Conservation (phyloP, 345 rosid genomes). For the Excoecaria agallocha region DNA sequence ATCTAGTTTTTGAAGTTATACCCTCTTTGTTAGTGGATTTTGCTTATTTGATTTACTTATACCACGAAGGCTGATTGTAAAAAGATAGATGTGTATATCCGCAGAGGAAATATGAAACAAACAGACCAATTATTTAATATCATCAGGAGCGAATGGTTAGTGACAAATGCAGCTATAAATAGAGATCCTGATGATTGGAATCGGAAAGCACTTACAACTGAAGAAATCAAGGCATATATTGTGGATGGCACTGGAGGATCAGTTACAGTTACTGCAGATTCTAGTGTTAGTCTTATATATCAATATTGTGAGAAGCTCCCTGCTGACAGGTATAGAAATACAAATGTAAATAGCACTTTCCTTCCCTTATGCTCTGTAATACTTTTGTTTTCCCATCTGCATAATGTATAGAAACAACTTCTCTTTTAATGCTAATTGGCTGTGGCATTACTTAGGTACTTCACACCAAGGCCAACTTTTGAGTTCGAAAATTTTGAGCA, state of each 20-base stretch:
- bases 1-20: neutral
- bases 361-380: neutral
- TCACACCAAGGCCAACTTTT: conserved; percentile 47
- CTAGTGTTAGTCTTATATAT: conserved; percentile 47
- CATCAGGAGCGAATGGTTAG: conserved; percentile 56
- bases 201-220: conserved; percentile 30
- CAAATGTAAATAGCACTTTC: conserved; percentile 10
- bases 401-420: conserved; percentile 6
- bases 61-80: neutral
- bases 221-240: conserved; percentile 33
- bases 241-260: conserved; percentile 55
- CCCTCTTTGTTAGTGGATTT: neutral
- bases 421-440: conserved; percentile 8
- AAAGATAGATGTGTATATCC: conserved; percentile 3
- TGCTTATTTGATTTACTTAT: neutral
- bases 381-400: neutral
- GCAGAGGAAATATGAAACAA: conserved; percentile 64
- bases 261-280: conserved; percentile 50
- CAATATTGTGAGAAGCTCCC: conserved; percentile 61
- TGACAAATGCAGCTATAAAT: conserved; percentile 46
- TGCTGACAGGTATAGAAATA: conserved; percentile 42
- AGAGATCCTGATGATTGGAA: conserved; percentile 46
- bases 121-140: conserved; percentile 58
- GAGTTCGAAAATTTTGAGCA: conserved; percentile 31
- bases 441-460: conserved; percentile 39